Conservation (phyloP, 2,329 filamentous ascomycete genomes). For the Colletotrichum brevisporum region DNA sequence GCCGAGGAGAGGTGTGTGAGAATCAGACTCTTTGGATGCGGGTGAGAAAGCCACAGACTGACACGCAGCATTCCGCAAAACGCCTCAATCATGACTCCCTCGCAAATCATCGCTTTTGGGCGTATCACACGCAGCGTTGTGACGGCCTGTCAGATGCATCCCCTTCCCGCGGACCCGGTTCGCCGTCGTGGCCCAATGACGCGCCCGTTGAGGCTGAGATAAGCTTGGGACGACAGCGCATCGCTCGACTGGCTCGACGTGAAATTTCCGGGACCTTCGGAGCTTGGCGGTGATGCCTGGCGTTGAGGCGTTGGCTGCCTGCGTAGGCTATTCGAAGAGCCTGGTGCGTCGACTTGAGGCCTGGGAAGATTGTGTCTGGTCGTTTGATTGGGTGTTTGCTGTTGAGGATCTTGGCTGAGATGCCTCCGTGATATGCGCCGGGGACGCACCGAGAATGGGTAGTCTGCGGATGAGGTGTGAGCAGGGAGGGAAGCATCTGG, state of each 20-base stretch:
- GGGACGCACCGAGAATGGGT: neutral
- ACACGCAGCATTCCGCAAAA: constrained; percentile 4
- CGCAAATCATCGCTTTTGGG: neutral
- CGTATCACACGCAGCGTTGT: neutral
- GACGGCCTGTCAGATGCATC: neutral
- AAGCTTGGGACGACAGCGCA: constrained; percentile 12
- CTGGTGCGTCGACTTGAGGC: too few relatives aligned
- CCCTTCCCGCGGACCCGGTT: neutral
- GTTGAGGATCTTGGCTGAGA: neutral
- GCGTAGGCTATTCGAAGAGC: too few relatives aligned
- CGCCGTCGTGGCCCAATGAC: constrained; percentile 23
- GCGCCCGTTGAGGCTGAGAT: constrained; percentile 20
- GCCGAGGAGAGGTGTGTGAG: neutral
- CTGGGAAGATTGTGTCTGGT: too few relatives aligned
- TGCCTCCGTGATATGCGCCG: neutral
- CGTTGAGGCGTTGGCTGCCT: too few relatives aligned
- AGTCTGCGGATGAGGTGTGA: neutral
- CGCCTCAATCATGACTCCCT: neutral
- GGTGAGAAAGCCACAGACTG: constrained; percentile 8
- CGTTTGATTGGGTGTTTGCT: neutral
- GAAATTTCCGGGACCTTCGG: neutral
- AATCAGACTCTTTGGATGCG: neutral
- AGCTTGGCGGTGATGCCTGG: neutral
- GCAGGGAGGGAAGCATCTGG: neutral
- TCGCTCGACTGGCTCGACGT: neutral